Base-by-base conservation (phyloP, 768 basidiomycete species). In the Filobasidium floriforme region DNA sequence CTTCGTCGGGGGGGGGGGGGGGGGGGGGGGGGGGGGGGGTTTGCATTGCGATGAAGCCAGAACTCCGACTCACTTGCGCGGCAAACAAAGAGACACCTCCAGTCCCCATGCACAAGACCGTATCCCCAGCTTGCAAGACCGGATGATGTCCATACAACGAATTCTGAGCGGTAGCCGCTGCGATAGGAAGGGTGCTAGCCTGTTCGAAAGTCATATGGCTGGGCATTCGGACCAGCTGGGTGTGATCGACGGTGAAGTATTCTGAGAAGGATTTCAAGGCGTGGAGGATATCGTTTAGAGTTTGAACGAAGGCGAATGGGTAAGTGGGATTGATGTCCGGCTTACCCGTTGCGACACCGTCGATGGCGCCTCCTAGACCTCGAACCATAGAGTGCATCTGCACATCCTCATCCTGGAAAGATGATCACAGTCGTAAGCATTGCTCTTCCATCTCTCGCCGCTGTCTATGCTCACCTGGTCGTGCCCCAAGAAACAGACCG, bases 151-250 rank as follows among this genome's bases (percentile, higher is more conserved):
- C 67, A 80, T 70, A 60, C 24, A 88, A 76, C 5, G 83, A 83
- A 67, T 84, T 86, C 78, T 86, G 88, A 0, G 87, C 85, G 0
- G 86, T 88, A 62, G 88, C 69, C 3, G 82, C 86, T 6, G 85
- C 85, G 66, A 71, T 86, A 80, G 86, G 84, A 6, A 88, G 78
- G 26, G 86, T 86, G 0, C 87, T 84, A 0, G 83, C 87, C 72
- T 89, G 85, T 67, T 85, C 84, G 69, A 84, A 86, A 1, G 82
- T 82, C 22, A 88, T 80, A 72, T 86, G 83, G 4, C 80, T 76
- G 0, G 87, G 88, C 60, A 87, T 81, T 4, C 65, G 72, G 19
- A 88, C 84, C 11, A 88, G 79, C 41, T 76, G 71, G 63, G 69
- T 67, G 41, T 73, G 61, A 55, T 73, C 72, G 51, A 72, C 71